Percentiles rank a stretch among this genome's conserved stretches.
phyloP scores from a whole-genome alignment of 1,284 basidiomycete species.

The Abortiporus biennis region DNA sequence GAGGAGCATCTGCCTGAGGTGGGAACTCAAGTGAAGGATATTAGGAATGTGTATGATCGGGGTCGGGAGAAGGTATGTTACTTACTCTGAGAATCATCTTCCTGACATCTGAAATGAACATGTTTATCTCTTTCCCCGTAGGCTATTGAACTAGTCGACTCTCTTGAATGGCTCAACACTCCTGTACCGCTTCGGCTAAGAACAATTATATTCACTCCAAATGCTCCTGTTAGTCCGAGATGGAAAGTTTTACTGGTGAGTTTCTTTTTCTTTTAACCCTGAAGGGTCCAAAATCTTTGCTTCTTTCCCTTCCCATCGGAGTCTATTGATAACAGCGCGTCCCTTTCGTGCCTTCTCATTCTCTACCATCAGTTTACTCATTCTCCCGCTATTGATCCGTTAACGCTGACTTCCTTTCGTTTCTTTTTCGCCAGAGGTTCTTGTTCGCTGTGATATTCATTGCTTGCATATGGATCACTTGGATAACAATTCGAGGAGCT shows the following conservation, averaged over 20 bases:
- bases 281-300: background rate
- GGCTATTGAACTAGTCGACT: slow-evolving; percentile 54
- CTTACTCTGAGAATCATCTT: background rate
- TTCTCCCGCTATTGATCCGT: background rate
- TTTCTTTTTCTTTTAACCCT: slow-evolving; percentile 2
- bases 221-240: slow-evolving; percentile 59
- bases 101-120: background rate
- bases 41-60: slow-evolving; percentile 59
- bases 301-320: background rate
- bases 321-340: slow-evolving; percentile 3
- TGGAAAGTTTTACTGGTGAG: slow-evolving; percentile 51
- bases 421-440: slow-evolving; percentile 29
- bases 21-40: slow-evolving; percentile 50
- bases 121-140: slow-evolving; percentile 20
- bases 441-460: slow-evolving; percentile 51
- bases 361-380: background rate
- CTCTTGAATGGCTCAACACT: slow-evolving; percentile 68
- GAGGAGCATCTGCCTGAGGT: slow-evolving; percentile 52
- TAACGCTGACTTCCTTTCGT: background rate
- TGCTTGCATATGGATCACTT: slow-evolving; percentile 51
- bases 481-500: slow-evolving; percentile 54
- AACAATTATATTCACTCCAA: slow-evolving; percentile 60
- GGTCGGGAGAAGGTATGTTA: slow-evolving; percentile 52
- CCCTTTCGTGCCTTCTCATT: background rate
- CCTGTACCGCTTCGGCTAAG: slow-evolving; percentile 68